A percentile compares a stretch with the other conserved stretches of the same genome.
These are phyloP conservation scores for Dendrobium huoshanense DNA, from an alignment of 106 monocot genomes.

Conservation along the genomic window DNA sequence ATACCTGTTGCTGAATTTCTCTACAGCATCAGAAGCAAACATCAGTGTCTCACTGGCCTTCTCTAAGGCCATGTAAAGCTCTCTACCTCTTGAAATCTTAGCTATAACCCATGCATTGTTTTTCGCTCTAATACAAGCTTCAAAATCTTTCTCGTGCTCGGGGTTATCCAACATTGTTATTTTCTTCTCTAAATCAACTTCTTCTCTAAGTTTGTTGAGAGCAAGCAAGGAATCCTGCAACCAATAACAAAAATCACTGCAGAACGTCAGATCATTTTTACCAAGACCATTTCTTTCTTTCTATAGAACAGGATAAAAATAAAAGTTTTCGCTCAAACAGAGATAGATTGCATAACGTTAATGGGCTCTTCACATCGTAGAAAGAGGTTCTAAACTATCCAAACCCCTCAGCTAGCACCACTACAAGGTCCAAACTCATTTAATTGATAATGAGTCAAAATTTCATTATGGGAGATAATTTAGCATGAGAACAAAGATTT, in stretches of 20 bases:
- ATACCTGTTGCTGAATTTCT: constrained; percentile 92
- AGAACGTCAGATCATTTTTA: too few species aligned
- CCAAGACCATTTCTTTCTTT: too few species aligned
- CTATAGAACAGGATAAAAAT: too few species aligned
- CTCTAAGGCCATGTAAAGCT: constrained; percentile 88
- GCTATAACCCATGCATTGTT: constrained; percentile 96
- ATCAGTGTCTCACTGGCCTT: constrained; percentile 89
- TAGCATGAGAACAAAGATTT: too few species aligned
- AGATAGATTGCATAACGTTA: neutral
- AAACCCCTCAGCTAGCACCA: neutral
- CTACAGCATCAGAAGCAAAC: constrained; percentile 84
- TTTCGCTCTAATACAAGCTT: constrained; percentile 80
- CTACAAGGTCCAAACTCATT: too few species aligned
- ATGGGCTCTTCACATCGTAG: neutral
- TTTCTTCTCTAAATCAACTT: constrained; percentile 77
- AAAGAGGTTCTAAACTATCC: neutral
- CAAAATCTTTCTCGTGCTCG: constrained; percentile 59
- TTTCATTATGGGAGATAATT: too few species aligned
- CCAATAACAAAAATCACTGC: neutral
- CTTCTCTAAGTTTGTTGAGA: constrained; percentile 79
- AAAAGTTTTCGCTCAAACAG: neutral
- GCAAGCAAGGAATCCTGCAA: constrained; percentile 78
- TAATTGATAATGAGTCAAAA: too few species aligned
- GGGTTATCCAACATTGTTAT: constrained; percentile 39
- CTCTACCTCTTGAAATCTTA: constrained; percentile 67